A percentile compares a stretch with the other conserved stretches of the same genome.
Evolutionary conservation across 306 rosid genomes (phyloP).

Genomic region (Cyamopsis tetragonoloba): DNA sequence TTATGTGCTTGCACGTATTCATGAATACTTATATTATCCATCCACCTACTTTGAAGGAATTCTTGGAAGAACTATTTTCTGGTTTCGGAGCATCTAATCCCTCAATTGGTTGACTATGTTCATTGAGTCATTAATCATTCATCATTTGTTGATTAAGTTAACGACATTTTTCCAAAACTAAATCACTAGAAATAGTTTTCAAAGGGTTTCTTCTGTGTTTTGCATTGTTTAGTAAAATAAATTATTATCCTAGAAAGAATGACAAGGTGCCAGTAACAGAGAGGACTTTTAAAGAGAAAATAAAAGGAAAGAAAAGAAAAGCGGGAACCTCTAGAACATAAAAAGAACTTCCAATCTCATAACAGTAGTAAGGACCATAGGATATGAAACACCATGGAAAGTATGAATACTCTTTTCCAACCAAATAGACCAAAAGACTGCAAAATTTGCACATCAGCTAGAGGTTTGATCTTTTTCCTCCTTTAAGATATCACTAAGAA

Average conservation of each 20-base stretch:
- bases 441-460: neutral
- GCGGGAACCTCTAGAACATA: neutral
- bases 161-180: neutral
- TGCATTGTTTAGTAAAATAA: neutral
- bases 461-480: neutral
- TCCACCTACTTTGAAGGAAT: neutral
- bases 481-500: neutral
- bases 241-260: neutral
- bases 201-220: neutral
- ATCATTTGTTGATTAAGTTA: neutral
- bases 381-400: neutral
- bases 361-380: neutral
- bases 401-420: neutral
- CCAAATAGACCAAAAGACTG: neutral
- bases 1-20: neutral
- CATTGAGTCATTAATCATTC: neutral
- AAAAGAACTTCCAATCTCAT: neutral
- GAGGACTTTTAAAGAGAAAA: neutral
- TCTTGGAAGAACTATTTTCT: neutral
- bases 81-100: neutral
- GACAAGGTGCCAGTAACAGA: neutral
- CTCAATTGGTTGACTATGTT: neutral
- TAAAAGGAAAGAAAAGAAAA: neutral
- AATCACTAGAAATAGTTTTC: neutral
- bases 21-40: neutral